phyloP scores from a whole-genome alignment of 352 stramenopile species.

The Pythium periplocum region DNA sequence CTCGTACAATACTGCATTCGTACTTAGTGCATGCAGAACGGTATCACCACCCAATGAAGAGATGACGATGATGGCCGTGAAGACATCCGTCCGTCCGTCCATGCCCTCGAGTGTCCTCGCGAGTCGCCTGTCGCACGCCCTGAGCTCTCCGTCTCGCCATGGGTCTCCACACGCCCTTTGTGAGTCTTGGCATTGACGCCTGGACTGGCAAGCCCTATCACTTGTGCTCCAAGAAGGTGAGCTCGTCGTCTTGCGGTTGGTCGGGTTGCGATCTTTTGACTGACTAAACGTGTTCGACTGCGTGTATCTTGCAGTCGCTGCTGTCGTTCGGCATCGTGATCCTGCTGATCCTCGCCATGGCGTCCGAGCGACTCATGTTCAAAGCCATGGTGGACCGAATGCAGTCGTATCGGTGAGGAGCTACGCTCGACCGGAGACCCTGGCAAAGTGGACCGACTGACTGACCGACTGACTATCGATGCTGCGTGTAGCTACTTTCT shows the following conservation, averaged over 20 bases:
- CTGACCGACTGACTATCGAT: not conserved
- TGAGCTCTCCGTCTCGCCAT: constrained; percentile 20
- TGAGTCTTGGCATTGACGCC: constrained; percentile 78
- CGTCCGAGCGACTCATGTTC: constrained; percentile 81
- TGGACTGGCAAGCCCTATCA: constrained; percentile 83
- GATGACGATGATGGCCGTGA: not conserved
- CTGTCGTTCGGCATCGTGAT: constrained; percentile 68
- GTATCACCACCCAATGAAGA: too few species aligned
- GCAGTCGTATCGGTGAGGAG: constrained; percentile 76
- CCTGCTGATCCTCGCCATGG: constrained; percentile 72
- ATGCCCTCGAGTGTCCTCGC: too few species aligned
- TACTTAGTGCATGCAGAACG: not conserved
- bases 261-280: not conserved
- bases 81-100: not conserved
- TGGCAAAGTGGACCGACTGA: not conserved
- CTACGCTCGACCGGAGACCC: not conserved
- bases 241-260: constrained; percentile 1
- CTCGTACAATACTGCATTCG: not conserved
- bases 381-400: constrained; percentile 88
- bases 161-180: constrained; percentile 68
- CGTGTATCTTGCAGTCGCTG: constrained; percentile 42
- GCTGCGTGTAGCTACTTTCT: constrained; percentile 66
- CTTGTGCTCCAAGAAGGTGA: constrained; percentile 78
- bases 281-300: not conserved
- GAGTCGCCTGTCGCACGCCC: too few species aligned